phyloP scores from a whole-genome alignment of 116 monocot genomes.

The Zostera marina region DNA sequence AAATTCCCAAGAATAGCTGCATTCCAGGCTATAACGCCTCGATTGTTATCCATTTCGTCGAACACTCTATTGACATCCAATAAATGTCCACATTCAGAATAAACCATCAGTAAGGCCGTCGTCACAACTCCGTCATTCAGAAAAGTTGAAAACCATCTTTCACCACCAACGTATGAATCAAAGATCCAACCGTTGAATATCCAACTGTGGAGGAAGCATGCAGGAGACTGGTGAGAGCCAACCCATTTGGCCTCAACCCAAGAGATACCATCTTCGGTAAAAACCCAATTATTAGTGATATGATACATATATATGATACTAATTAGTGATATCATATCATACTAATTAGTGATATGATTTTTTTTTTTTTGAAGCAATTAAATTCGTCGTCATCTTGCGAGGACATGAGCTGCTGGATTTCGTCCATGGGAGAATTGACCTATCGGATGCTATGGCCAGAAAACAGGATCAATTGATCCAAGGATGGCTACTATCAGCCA shows the following conservation, averaged over 20 bases:
- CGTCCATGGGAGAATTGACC: too few species aligned
- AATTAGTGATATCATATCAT: too few species aligned
- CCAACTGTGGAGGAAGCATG: slow-evolving; percentile 15
- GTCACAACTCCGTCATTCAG: slow-evolving; percentile 22
- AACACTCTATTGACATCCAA: slow-evolving; percentile 29
- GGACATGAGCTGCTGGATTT: too few species aligned
- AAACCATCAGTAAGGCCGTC: slow-evolving; percentile 56
- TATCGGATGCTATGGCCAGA: too few species aligned
- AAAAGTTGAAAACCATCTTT: slow-evolving; percentile 29
- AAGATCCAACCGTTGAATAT: slow-evolving; percentile 14
- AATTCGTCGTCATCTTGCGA: too few species aligned
- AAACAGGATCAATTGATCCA: too few species aligned
- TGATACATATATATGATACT: too few species aligned
- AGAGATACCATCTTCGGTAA: slow-evolving; percentile 13
- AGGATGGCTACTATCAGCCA: too few species aligned
- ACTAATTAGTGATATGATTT: too few species aligned
- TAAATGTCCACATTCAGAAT: slow-evolving; percentile 20
- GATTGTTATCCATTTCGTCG: slow-evolving; percentile 27
- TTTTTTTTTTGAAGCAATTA: too few species aligned
- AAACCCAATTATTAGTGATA: too few species aligned
- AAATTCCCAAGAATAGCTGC: slow-evolving; percentile 35
- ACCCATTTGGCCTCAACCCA: slow-evolving; percentile 31
- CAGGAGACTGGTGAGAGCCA: slow-evolving; percentile 42
- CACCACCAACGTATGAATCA: slow-evolving; percentile 26
- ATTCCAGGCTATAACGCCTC: slow-evolving; percentile 67